Conservation (phyloP, 1,139 yeast species). For the Pneumocystis jirovecii region DNA sequence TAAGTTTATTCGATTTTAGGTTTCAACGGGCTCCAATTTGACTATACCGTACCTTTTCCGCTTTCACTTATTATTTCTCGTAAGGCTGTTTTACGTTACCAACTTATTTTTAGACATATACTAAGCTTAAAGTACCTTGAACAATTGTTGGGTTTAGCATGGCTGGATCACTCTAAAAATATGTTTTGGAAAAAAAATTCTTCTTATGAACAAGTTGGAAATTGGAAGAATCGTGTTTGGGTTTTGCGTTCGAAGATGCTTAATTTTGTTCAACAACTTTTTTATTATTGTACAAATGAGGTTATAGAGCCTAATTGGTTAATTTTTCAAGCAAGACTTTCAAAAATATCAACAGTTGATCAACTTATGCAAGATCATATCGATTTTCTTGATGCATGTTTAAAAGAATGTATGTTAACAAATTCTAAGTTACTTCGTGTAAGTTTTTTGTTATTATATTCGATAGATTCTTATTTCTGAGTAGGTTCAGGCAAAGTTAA, state of each 20-base stretch:
- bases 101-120: constrained; percentile 60
- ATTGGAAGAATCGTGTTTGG: constrained; percentile 46
- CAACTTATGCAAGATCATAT: constrained; percentile 38
- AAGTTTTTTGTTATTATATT: constrained; percentile 12
- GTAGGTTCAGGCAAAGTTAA: constrained; percentile 20
- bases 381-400: constrained; percentile 45
- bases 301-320: constrained; percentile 46
- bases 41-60: constrained; percentile 70
- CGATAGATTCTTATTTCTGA: constrained; percentile 26
- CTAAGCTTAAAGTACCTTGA: constrained; percentile 48
- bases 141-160: constrained; percentile 45
- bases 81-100: constrained; percentile 63
- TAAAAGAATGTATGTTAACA: constrained; percentile 56
- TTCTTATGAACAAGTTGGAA: constrained; percentile 30
- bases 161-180: constrained; percentile 60
- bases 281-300: constrained; percentile 42
- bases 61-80: constrained; percentile 57
- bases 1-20: constrained; percentile 21
- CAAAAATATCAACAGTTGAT: constrained; percentile 33
- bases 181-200: constrained; percentile 47
- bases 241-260: constrained; percentile 48
- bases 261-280: constrained; percentile 42
- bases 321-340: constrained; percentile 26
- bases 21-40: constrained; percentile 48
- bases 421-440: constrained; percentile 40